Base-by-base conservation (phyloP, 2,329 filamentous ascomycete genomes). In the Penicillium sp. region DNA sequence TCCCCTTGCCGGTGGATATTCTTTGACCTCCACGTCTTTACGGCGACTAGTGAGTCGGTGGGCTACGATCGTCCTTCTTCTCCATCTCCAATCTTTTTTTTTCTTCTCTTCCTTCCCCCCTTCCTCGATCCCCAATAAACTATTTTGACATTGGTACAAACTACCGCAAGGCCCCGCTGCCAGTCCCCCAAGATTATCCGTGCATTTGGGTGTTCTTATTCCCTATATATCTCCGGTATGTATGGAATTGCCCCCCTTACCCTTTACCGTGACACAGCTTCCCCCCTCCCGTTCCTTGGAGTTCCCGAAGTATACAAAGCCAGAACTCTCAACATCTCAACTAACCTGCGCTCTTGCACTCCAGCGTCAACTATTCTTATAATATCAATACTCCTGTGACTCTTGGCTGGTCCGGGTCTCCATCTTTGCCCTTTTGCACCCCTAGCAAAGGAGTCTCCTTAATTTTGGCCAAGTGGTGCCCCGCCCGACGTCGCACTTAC, bases 391-490 rank as follows among this genome's bases (percentile, higher is more conserved):
- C 21, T 27, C 49, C 50, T 31, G 43, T 29, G 50, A 35, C 16
- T 35, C 42, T 43, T 35, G 68, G 68, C 72, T 71, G 70, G 68
- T 62, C 65, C 66, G 69, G 66, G 64, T 70, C 58, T 64, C 62
- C 50, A 53, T 44, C 25, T 29, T 53, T 48, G 23, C 26, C 45
- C 21, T 53, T 21, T n/a, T 42, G 45, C 37, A 48, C 45, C 27
- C 46, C 42, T 27, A 42, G 16, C 16, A 26, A 51, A 60, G 54
- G 47, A 55, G 57, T 50, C 42, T 31, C 49, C 58, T 50, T 53
- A 54, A 37, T 27, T 55, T 50, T 59, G 59, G 43, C 53, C 53
- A 47, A 48, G 39, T 51, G n/a, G 44, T 50, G 57, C 57, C 57
- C 57, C 52, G 48, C 56, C 37, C 55, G 35, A 50, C 42, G 54